Conservation (phyloP, 1,284 basidiomycete species). For the Takashimella koratensis region DNA sequence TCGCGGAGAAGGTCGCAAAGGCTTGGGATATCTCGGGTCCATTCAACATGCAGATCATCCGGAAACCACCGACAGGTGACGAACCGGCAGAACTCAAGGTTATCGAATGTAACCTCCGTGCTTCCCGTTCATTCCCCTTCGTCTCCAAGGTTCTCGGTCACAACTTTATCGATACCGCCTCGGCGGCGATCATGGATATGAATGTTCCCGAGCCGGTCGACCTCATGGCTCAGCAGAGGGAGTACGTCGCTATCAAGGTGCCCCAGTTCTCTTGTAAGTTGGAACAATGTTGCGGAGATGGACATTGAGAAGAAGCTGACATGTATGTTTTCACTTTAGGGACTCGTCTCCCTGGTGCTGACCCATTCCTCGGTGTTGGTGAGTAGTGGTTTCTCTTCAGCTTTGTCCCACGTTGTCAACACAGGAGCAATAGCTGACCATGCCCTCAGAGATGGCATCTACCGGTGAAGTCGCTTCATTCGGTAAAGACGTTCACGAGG, state of each 20-base stretch:
- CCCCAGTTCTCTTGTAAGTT: conserved; percentile 84
- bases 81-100: conserved; percentile 76
- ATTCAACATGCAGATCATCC: conserved; percentile 99
- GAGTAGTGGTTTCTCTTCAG: conserved; percentile 40
- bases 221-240: conserved; percentile 82
- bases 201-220: conserved; percentile 92
- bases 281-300: neutral
- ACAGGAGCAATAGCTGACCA: neutral
- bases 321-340: neutral
- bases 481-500: conserved; percentile 89
- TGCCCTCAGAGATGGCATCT: conserved; percentile 82
- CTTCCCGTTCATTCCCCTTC: conserved; percentile 97
- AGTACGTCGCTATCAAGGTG: conserved; percentile 96
- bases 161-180: conserved; percentile 96
- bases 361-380: conserved; percentile 95
- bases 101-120: conserved; percentile 97
- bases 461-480: conserved; percentile 99
- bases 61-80: conserved; percentile 61
- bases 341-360: conserved; percentile 81
- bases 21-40: conserved; percentile 97
- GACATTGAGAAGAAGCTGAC: neutral
- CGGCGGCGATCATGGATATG: conserved; percentile 77
- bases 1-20: conserved; percentile 89
- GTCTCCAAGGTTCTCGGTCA: conserved; percentile 95
- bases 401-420: neutral